Base-by-base conservation (phyloP, 345 rosid species). In the Hibiscus trionum region DNA sequence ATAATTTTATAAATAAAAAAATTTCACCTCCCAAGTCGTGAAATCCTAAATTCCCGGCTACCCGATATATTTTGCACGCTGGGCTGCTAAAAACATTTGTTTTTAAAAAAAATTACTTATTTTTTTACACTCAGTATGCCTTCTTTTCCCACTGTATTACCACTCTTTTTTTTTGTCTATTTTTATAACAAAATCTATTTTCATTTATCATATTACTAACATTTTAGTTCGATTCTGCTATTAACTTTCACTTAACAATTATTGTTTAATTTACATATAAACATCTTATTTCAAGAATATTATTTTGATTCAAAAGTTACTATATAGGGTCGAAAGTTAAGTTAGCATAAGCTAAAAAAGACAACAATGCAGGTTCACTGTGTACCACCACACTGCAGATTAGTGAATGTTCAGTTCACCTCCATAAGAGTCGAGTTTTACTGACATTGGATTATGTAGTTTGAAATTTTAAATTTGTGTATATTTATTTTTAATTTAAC, bases 71-170 rank as follows among this genome's bases (percentile, higher is more conserved):
- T 21, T 21, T 21, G 90, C 82, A 67, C 83, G 98, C 14, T 91
- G 98, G 97, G 95, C 84, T 12, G 98, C 98, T 0, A 94, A 91
- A 84, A 96, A 93, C 80, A 90, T 93, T 47, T 91, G 97, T 81
- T 93, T 93, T 76, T n/a, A n/a, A 85, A 80, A 70, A 93, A 88
- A 12, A 46, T 81, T 27, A 84, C 96, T 12, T 91, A 90, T 73
- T 73, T 93, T 73, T 93, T 93, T 80, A 89, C 96, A 67, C 80
- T 84, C 29, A 97, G 96, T 90, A 77, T 57, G 80, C 53, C 27
- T 19, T 65, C 70, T 60, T 31, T 44, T 31, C 35, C 74, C 15
- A 7, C 33, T 1, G 16, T 16, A 9, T n/a, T 58, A 11, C 19
- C 19, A 53, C 39, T 29, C 60, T 12, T 31, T 12, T 31, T 19